Evolutionary conservation across 371 early-diverging fungal species (phyloP).

Genomic region (Zychaea mexicana): DNA sequence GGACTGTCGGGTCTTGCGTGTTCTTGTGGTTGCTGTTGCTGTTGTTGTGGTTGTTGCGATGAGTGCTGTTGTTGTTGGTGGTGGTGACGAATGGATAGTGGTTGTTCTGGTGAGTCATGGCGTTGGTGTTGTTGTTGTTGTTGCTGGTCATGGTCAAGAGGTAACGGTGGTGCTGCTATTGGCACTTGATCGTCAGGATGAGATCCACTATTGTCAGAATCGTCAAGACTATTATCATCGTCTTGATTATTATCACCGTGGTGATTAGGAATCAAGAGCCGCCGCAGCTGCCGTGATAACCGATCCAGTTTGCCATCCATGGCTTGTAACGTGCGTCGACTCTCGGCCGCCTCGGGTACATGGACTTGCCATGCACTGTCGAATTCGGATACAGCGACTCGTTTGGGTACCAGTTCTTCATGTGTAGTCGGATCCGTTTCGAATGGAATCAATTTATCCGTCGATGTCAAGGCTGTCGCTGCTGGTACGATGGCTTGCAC

Average conservation of each 20-base stretch:
- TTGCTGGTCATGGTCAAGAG: too few relatives aligned
- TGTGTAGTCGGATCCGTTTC: constrained; percentile 25
- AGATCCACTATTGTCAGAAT: background rate
- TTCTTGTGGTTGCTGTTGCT: background rate
- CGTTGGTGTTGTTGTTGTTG: background rate
- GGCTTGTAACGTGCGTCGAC: constrained; percentile 13
- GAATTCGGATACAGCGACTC: constrained; percentile 27
- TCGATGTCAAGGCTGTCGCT: constrained; percentile 39
- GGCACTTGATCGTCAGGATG: background rate
- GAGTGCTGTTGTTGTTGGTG: background rate
- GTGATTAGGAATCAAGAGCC: background rate
- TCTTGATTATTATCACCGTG: background rate
- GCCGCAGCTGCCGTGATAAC: constrained; percentile 17
- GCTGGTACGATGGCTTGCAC: constrained; percentile 37
- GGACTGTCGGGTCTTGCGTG: constrained; percentile 20
- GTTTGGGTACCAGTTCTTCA: constrained; percentile 29
- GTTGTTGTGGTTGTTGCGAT: background rate
- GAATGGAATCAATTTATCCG: constrained; percentile 43
- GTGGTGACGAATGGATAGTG: background rate
- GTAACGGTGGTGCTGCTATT: background rate
- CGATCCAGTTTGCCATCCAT: constrained; percentile 37
- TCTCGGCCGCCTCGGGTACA: constrained; percentile 23
- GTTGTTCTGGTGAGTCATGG: background rate
- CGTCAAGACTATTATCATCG: background rate
- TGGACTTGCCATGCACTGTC: constrained; percentile 38